Evolutionary conservation across 768 basidiomycete species (phyloP).

Genomic region (Rhodosporidiobolus sp.): DNA sequence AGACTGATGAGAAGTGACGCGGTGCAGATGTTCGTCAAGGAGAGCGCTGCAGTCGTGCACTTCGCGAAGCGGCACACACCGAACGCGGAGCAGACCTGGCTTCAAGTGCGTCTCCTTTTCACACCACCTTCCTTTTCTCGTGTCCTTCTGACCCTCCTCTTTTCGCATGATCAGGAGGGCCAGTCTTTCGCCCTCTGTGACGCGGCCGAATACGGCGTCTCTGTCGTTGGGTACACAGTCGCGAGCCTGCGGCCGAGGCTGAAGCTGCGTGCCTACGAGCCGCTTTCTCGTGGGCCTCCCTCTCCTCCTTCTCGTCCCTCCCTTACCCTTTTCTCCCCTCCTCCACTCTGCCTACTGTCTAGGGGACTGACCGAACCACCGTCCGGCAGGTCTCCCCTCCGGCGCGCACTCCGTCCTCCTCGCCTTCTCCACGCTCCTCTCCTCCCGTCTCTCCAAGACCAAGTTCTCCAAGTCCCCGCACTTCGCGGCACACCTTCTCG

Average conservation of each 20-base stretch:
- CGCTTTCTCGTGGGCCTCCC: neutral
- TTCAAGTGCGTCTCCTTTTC: conserved; percentile 9
- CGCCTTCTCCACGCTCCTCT: conserved; percentile 3
- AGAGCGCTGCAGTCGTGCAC: conserved; percentile 2
- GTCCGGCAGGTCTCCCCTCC: conserved; percentile 16
- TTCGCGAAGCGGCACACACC: conserved; percentile 12
- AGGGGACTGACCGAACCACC: no score
- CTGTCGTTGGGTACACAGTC: conserved; percentile 28
- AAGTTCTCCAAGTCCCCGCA: conserved; percentile 16
- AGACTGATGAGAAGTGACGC: neutral
- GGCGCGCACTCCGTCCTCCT: conserved; percentile 4
- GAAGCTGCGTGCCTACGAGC: conserved; percentile 7
- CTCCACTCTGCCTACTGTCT: neutral
- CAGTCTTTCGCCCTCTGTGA: conserved; percentile 25
- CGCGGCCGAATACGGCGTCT: conserved; percentile 13
- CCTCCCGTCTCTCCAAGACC: neutral
- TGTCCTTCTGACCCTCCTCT: no score
- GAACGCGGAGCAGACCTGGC: conserved; percentile 3
- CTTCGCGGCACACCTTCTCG: neutral
- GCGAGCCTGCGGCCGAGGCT: neutral
- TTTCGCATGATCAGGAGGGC: neutral
- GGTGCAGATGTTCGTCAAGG: conserved; percentile 24
- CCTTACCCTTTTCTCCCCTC: neutral
- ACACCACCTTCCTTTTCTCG: no score
- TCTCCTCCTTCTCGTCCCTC: neutral